Evolutionary conservation across 306 rosid species (phyloP).

Genomic region (Sechiopsis laciniata): DNA sequence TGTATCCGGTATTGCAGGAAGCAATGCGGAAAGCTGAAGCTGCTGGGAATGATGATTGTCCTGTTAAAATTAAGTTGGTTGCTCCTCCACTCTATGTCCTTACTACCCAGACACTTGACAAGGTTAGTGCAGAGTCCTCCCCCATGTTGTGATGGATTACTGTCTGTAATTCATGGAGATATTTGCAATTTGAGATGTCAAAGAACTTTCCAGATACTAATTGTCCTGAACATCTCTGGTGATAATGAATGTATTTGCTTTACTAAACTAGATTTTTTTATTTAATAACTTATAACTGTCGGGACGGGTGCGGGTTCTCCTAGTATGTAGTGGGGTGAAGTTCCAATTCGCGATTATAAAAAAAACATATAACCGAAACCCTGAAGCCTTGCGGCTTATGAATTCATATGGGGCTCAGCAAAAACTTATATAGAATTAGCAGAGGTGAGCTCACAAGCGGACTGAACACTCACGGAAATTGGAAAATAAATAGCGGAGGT

Average conservation of each 20-base stretch:
- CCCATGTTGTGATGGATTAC: constrained; percentile 11
- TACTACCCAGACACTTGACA: constrained; percentile 96
- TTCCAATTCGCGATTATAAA: too few species aligned
- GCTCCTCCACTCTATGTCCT: constrained; percentile 97
- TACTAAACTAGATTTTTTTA: background rate
- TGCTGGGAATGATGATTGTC: constrained; percentile 82
- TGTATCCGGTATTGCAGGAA: constrained; percentile 44
- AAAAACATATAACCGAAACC: too few species aligned
- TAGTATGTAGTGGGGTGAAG: too few species aligned
- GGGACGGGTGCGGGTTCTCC: too few species aligned
- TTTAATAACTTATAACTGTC: background rate
- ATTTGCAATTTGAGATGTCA: background rate
- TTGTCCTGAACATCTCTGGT: background rate
- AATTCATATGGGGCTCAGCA: background rate
- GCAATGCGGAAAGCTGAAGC: constrained; percentile 97
- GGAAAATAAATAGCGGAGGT: background rate
- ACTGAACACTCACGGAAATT: too few species aligned
- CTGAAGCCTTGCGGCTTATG: background rate
- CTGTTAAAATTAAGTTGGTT: constrained; percentile 93
- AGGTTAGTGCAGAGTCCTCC: constrained; percentile 43
- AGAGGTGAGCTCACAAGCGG: too few species aligned
- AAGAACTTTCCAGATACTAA: background rate
- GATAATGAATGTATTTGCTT: background rate
- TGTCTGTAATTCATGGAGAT: background rate
- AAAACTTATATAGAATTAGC: background rate